phyloP scores from a whole-genome alignment of 2,329 filamentous ascomycete genomes.

The Dactylellina sp. region DNA sequence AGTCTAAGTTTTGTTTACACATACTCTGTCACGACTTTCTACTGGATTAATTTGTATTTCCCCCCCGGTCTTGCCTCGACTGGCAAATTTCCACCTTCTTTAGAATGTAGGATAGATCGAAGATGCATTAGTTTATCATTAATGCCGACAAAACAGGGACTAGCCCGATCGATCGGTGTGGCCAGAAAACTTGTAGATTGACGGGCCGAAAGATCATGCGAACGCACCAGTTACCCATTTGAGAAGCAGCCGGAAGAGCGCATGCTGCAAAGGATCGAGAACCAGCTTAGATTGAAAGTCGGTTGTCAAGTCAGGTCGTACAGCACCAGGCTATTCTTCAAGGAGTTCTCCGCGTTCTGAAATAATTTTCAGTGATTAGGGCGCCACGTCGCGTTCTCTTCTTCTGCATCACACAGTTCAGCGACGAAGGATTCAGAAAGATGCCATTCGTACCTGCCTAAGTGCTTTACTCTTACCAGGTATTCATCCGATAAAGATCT shows the following conservation, averaged over 20 bases:
- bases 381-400: constrained; percentile 11
- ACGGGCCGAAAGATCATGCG: constrained; percentile 12
- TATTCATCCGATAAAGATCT: constrained; percentile 23
- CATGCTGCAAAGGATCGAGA: constrained; percentile 13
- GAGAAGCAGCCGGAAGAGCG: constrained; percentile 5
- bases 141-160: not conserved
- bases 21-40: too few relatives aligned
- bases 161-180: constrained; percentile 19
- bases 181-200: constrained; percentile 6
- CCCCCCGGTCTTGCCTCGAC: constrained; percentile 17
- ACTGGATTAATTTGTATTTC: too few relatives aligned
- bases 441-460: constrained; percentile 13
- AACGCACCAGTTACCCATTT: not conserved
- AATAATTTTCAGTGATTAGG: not conserved
- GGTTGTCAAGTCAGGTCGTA: constrained; percentile 25
- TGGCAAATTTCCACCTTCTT: not conserved
- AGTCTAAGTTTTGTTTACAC: not conserved
- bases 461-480: not conserved
- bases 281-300: not conserved
- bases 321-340: constrained; percentile 2
- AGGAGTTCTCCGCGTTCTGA: not conserved
- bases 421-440: constrained; percentile 4
- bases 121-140: constrained; percentile 1
- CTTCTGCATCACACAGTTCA: not conserved
- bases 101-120: not conserved